These are phyloP conservation scores for Lactarius sp. DNA, from an alignment of 768 basidiomycete genomes.

Conservation along the genomic window DNA sequence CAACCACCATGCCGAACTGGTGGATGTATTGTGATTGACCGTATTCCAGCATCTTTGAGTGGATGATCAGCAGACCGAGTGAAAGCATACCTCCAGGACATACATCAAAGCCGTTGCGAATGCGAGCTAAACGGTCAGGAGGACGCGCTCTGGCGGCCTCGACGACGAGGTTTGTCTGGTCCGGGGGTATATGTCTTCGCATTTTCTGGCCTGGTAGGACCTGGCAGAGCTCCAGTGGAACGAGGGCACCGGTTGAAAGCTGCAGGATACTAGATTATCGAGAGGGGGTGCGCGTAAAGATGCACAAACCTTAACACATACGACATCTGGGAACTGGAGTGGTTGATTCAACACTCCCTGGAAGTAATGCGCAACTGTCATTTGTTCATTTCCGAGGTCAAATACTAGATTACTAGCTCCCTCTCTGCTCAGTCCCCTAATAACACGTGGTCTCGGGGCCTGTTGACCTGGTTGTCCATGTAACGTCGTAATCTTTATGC, in stretches of 20 bases:
- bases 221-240: conserved; percentile 63
- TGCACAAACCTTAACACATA: conserved; percentile 60
- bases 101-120: conserved; percentile 50
- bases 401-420: conserved; percentile 52
- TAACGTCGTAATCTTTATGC: conserved; percentile 45
- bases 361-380: conserved; percentile 64
- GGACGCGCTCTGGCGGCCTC: conserved; percentile 65
- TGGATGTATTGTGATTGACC: conserved; percentile 48
- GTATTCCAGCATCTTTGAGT: conserved; percentile 44
- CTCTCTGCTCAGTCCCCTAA: conserved; percentile 52
- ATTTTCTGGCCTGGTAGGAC: conserved; percentile 65
- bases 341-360: conserved; percentile 45
- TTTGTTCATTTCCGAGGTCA: conserved; percentile 54
- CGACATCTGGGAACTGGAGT: conserved; percentile 54
- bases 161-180: conserved; percentile 57
- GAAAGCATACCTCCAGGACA: background rate
- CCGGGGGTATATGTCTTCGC: conserved; percentile 63
- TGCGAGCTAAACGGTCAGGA: conserved; percentile 48
- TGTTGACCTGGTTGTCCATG: conserved; percentile 23
- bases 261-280: conserved; percentile 28
- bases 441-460: conserved; percentile 41
- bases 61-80: conserved; percentile 1
- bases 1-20: conserved; percentile 67
- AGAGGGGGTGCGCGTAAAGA: background rate
- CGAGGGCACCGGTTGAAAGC: conserved; percentile 56